Conservation (phyloP, 208 protist genomes). For the Herpetomonas tarakana region DNA sequence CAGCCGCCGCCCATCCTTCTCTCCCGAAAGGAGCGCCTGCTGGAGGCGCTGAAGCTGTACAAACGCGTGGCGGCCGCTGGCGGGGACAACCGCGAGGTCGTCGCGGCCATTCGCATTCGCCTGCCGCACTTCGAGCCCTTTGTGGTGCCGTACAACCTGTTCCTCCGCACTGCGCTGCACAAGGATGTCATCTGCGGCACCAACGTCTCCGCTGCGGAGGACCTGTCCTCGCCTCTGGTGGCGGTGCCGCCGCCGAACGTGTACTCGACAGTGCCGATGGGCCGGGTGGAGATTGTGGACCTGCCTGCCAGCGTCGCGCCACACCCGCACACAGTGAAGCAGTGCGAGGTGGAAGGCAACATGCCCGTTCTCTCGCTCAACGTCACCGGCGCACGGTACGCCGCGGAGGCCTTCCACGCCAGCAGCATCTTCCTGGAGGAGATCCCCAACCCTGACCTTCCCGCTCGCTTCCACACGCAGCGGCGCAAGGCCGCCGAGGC, state of each 20-base stretch:
- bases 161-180: slow-evolving; percentile 73
- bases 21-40: slow-evolving; percentile 36
- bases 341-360: slow-evolving; percentile 86
- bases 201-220: slow-evolving; percentile 24
- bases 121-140: slow-evolving; percentile 56
- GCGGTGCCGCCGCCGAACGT: slow-evolving; percentile 28
- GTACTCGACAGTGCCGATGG: slow-evolving; percentile 53
- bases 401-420: slow-evolving; percentile 12
- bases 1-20: slow-evolving; percentile 12
- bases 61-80: slow-evolving; percentile 30
- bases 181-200: slow-evolving; percentile 86
- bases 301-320: slow-evolving; percentile 34
- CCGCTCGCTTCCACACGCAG: background rate
- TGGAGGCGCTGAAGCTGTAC: slow-evolving; percentile 36
- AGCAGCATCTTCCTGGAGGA: slow-evolving; percentile 62
- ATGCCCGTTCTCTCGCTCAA: slow-evolving; percentile 59
- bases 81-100: slow-evolving; percentile 19
- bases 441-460: slow-evolving; percentile 55
- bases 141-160: slow-evolving; percentile 54
- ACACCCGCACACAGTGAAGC: slow-evolving; percentile 57
- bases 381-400: slow-evolving; percentile 53
- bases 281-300: slow-evolving; percentile 66
- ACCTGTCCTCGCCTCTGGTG: background rate
- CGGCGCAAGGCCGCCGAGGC: background rate
- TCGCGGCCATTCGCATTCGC: slow-evolving; percentile 55